A percentile compares a stretch with the other conserved stretches of the same genome.
Evolutionary conservation across 208 protist species (phyloP).

Genomic region (Vickermania spadyakhi): DNA sequence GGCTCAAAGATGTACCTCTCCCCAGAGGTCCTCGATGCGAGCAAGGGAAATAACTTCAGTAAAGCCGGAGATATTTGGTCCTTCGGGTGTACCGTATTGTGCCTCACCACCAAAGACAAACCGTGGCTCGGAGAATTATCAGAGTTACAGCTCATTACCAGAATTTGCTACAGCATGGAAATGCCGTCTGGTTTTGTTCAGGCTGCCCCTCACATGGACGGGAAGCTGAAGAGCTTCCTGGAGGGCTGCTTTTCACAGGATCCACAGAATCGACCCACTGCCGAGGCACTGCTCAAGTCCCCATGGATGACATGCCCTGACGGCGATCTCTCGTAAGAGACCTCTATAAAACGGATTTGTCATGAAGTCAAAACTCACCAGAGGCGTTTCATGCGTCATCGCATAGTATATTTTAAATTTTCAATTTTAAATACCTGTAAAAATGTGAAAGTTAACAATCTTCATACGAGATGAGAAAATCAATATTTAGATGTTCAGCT

Average conservation of each 20-base stretch:
- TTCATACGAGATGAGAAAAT: no score
- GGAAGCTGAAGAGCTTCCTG: background rate
- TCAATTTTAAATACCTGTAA: no score
- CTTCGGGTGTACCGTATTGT: constrained; percentile 61
- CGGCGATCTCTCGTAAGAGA: background rate
- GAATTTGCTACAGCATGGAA: background rate
- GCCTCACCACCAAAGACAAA: constrained; percentile 40
- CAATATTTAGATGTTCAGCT: no score
- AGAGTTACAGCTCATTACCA: background rate
- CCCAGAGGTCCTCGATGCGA: constrained; percentile 45
- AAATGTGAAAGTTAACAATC: no score
- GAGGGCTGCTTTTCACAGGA: background rate
- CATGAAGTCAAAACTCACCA: no score
- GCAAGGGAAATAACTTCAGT: constrained; percentile 15
- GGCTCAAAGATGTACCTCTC: constrained; percentile 72
- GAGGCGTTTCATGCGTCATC: no score
- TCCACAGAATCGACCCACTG: background rate
- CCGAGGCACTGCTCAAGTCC: background rate
- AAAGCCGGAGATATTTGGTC: constrained; percentile 77
- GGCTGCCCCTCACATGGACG: background rate
- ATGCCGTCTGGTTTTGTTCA: background rate
- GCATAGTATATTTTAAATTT: no score
- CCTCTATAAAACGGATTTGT: background rate
- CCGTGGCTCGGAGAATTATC: constrained; percentile 26
- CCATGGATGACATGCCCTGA: background rate